These are phyloP conservation scores for Penicillium cataractarum DNA, from an alignment of 495 filamentous ascomycete genomes.

Conservation along the genomic window DNA sequence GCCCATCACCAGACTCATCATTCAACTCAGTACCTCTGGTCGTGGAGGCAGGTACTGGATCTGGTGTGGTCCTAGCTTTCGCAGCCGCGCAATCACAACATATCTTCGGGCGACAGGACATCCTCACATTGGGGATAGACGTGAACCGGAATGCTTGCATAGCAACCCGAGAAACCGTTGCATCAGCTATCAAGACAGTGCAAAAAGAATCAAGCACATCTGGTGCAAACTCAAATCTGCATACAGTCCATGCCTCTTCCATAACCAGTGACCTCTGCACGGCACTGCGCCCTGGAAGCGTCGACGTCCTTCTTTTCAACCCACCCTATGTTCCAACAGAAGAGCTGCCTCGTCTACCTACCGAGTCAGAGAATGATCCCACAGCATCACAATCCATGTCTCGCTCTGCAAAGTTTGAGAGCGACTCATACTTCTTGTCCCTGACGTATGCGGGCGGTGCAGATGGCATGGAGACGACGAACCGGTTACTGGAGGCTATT, in stretches of 20 bases:
- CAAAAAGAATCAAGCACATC: slow-evolving; percentile 15
- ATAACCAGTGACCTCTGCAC: slow-evolving; percentile 67
- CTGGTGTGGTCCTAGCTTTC: slow-evolving; percentile 89
- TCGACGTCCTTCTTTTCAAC: slow-evolving; percentile 93
- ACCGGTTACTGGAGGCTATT: slow-evolving; percentile 70
- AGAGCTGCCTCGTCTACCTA: slow-evolving; percentile 60
- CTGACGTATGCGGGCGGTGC: slow-evolving; percentile 85
- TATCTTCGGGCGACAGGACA: slow-evolving; percentile 72
- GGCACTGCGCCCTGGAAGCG: slow-evolving; percentile 54
- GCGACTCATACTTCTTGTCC: slow-evolving; percentile 78
- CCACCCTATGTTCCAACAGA: slow-evolving; percentile 92
- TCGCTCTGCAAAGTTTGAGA: slow-evolving; percentile 55
- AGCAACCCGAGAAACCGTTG: slow-evolving; percentile 66
- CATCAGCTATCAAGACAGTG: slow-evolving; percentile 50
- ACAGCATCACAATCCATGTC: slow-evolving; percentile 22
- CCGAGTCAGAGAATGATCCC: slow-evolving; percentile 30
- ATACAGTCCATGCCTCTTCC: slow-evolving; percentile 57
- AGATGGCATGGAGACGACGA: slow-evolving; percentile 93
- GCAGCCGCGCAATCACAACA: slow-evolving; percentile 69
- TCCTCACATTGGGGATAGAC: slow-evolving; percentile 77
- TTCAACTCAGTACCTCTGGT: slow-evolving; percentile 60
- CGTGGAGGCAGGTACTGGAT: slow-evolving; percentile 88
- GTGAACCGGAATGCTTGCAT: slow-evolving; percentile 79
- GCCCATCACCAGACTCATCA: slow-evolving; percentile 6
- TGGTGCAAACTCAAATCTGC: slow-evolving; percentile 6